These are phyloP conservation scores for Cyclanthera cordifolia DNA, from an alignment of 306 rosid species.

Conservation along the genomic window DNA sequence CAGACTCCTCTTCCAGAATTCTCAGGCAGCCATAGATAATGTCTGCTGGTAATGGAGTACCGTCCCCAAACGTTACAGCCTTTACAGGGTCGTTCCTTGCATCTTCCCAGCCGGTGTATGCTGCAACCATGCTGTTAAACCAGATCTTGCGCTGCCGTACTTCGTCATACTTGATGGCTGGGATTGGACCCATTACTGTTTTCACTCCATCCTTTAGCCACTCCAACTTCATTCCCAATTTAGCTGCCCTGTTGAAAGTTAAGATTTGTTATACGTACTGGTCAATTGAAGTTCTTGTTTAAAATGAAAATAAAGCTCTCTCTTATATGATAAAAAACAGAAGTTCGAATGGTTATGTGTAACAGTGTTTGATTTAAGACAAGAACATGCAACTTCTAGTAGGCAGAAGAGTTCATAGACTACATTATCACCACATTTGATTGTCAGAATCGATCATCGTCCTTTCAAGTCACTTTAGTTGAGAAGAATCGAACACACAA, in stretches of 20 bases:
- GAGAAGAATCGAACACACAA: too few species aligned
- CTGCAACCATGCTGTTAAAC: slow-evolving; percentile 92
- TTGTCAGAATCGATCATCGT: neutral
- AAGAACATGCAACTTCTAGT: neutral
- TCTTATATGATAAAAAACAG: neutral
- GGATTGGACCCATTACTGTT: slow-evolving; percentile 73
- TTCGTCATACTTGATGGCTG: slow-evolving; percentile 52
- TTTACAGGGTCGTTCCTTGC: slow-evolving; percentile 51
- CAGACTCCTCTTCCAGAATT: slow-evolving; percentile 62
- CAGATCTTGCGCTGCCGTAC: slow-evolving; percentile 54
- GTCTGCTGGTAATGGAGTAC: slow-evolving; percentile 52
- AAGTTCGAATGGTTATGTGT: neutral
- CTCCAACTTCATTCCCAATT: slow-evolving; percentile 73
- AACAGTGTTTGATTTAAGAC: neutral
- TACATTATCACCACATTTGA: neutral
- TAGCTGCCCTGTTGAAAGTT: slow-evolving; percentile 38
- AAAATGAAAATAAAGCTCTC: neutral
- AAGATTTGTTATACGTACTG: neutral
- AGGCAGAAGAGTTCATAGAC: neutral
- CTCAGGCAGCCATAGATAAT: slow-evolving; percentile 47
- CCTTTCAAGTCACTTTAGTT: neutral
- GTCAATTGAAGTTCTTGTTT: neutral
- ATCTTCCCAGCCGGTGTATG: slow-evolving; percentile 53
- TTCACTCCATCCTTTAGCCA: slow-evolving; percentile 73
- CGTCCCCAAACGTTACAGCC: slow-evolving; percentile 79